Conservation (phyloP, 164 flowering plant species). For the Aristolochia californica region DNA sequence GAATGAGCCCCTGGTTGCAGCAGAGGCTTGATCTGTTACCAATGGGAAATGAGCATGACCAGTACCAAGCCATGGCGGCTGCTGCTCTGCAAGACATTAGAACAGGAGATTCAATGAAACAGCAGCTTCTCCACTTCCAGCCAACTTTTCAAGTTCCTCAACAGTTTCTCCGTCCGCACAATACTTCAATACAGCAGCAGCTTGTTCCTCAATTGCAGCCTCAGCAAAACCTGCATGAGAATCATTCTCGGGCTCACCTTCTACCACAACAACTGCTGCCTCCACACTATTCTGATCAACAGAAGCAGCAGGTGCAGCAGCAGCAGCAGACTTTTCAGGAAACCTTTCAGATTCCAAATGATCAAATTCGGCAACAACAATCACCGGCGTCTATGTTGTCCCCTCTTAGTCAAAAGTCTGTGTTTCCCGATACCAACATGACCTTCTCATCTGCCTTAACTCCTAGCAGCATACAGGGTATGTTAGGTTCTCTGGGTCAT, state of each 20-base stretch:
- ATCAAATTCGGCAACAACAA: conserved; percentile 45
- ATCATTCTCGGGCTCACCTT: conserved; percentile 5
- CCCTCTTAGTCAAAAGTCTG: conserved; percentile 36
- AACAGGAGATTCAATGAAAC: conserved; percentile 46
- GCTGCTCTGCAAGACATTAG: conserved; percentile 51
- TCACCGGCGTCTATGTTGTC: conserved; percentile 24
- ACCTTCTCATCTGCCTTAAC: conserved; percentile 28
- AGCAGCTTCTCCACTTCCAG: conserved; percentile 52
- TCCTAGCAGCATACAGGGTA: conserved; percentile 32
- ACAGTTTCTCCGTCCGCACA: conserved; percentile 28
- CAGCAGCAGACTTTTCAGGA: conserved; percentile 28
- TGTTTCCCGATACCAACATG: conserved; percentile 32
- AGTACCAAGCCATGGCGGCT: conserved; percentile 56
- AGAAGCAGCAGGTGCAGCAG: conserved; percentile 23
- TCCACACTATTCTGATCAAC: conserved; percentile 29
- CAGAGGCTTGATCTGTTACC: conserved; percentile 46
- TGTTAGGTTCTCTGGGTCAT: conserved; percentile 30
- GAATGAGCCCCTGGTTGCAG: conserved; percentile 63
- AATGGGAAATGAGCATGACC: conserved; percentile 42
- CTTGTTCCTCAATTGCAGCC: conserved; percentile 30
- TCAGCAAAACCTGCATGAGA: conserved; percentile 29
- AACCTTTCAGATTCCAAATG: conserved; percentile 34
- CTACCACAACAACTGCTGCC: conserved; percentile 37
- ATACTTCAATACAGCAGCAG: conserved; percentile 35
- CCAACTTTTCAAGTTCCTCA: conserved; percentile 45